Percentiles rank a stretch among this genome's conserved stretches.
These are phyloP conservation scores for Jaltomata sinuosa DNA, from an alignment of 257 asterid genomes.

Conservation along the genomic window DNA sequence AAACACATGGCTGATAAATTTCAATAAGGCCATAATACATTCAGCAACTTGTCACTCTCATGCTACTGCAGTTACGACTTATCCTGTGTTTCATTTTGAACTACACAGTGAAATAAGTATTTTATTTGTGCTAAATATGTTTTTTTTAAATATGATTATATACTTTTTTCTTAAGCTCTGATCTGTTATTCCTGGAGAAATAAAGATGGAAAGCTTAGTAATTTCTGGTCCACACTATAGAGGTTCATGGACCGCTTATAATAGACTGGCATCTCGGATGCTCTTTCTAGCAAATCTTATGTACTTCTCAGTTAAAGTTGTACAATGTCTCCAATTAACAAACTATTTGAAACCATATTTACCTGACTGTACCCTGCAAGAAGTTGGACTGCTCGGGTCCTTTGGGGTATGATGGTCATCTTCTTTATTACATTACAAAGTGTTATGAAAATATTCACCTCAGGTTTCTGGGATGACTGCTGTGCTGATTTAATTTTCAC, in stretches of 20 bases:
- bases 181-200: background rate
- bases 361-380: background rate
- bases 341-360: background rate
- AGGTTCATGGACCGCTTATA: background rate
- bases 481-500: background rate
- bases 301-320: background rate
- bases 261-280: background rate
- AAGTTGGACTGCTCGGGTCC: background rate
- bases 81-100: background rate
- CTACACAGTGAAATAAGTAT: background rate
- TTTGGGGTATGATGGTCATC: background rate
- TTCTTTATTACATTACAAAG: background rate
- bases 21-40: background rate
- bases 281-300: background rate
- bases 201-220: background rate
- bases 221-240: background rate
- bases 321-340: background rate
- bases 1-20: background rate
- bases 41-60: background rate
- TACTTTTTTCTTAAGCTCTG: background rate
- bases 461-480: background rate
- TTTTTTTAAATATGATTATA: background rate
- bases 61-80: background rate
- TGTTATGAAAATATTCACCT: background rate
- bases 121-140: background rate